Conservation (phyloP, 345 rosid species). For the Salix koriyanagi region DNA sequence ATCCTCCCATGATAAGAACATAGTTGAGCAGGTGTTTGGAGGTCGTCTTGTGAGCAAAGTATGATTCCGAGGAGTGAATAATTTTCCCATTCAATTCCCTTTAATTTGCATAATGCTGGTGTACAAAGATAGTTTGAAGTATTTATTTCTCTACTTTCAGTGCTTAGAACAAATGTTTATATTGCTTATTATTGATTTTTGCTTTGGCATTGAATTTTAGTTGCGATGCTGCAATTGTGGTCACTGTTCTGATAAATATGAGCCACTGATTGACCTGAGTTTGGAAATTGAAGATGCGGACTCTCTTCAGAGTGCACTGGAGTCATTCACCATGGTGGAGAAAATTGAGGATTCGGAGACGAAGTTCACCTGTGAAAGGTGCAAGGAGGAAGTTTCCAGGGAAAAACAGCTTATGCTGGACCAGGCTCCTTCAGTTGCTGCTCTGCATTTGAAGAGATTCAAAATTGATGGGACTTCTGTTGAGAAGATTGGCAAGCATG, state of each 20-base stretch:
- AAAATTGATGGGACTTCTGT: conserved; percentile 57
- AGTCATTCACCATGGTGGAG: conserved; percentile 75
- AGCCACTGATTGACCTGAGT: conserved; percentile 60
- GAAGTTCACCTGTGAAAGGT: conserved; percentile 59
- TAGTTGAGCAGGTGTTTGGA: conserved; percentile 58
- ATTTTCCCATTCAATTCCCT: neutral
- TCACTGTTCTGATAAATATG: conserved; percentile 54
- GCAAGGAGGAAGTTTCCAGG: conserved; percentile 57
- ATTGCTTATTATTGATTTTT: neutral
- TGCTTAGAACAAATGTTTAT: neutral
- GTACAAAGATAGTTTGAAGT: neutral
- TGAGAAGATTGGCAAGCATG: conserved; percentile 71
- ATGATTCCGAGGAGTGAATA: conserved; percentile 11
- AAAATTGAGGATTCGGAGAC: conserved; percentile 59
- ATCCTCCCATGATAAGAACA: conserved; percentile 32
- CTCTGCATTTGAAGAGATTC: conserved; percentile 87
- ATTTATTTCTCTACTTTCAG: neutral
- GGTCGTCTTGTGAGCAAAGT: conserved; percentile 74
- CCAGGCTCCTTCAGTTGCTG: conserved; percentile 56
- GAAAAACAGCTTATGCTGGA: conserved; percentile 81
- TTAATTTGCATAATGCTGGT: neutral
- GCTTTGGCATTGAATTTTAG: conserved; percentile 28
- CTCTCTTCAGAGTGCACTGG: conserved; percentile 51
- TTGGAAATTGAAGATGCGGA: conserved; percentile 67
- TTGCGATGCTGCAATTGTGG: conserved; percentile 67